Conservation (phyloP, 306 rosid species). For the cucumber (Cucumis sativus) region Cucumber_9930_V3 NC_026657.2:18982001-18982500, state of each 20-base stretch:
- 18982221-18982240: background rate
- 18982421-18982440: slow-evolving; percentile 6
- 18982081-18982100: no score
- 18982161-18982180: background rate
- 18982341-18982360: background rate
- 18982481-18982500: background rate
- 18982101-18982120: background rate
- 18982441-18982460: slow-evolving; percentile 1
- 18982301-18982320: no score
- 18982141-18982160: no score
- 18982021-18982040: background rate
- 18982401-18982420: background rate
- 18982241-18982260: background rate
- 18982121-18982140: background rate
- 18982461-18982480: slow-evolving; percentile 3
- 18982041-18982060: background rate
- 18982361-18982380: background rate
- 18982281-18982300: no score
- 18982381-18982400: background rate
- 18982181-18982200: no score
- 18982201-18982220: background rate
- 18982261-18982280: background rate
- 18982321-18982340: background rate
- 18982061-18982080: background rate
- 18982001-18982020: background rate